Evolutionary conservation across 805 yeast genomes (phyloP).

Genomic region (Danielia oregonensis): DNA sequence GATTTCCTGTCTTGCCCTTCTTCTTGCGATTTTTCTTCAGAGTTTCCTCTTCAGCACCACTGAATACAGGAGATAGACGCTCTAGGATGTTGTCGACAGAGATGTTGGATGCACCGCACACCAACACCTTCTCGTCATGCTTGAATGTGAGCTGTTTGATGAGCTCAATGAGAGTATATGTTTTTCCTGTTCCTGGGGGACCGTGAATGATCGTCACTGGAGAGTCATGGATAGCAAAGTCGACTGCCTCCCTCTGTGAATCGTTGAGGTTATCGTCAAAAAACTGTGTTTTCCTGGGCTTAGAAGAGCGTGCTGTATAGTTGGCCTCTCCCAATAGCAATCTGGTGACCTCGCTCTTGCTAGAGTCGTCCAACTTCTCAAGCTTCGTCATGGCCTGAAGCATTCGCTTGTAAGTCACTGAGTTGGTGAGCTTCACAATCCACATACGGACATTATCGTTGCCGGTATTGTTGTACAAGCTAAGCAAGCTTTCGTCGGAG

Average conservation of each 20-base stretch:
- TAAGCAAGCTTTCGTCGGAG: conserved; percentile 48
- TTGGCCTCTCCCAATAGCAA: conserved; percentile 43
- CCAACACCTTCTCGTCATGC: conserved; percentile 53
- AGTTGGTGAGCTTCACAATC: conserved; percentile 65
- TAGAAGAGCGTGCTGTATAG: conserved; percentile 20
- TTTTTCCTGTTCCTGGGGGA: conserved; percentile 82
- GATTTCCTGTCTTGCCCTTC: conserved; percentile 28
- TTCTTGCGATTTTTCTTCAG: conserved; percentile 26
- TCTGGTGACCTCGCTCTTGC: conserved; percentile 34
- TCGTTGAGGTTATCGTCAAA: conserved; percentile 49
- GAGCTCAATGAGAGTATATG: conserved; percentile 79
- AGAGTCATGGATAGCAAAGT: conserved; percentile 53
- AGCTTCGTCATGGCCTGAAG: conserved; percentile 68
- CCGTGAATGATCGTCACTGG: conserved; percentile 67
- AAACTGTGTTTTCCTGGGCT: conserved; percentile 22
- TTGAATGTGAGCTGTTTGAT: conserved; percentile 63
- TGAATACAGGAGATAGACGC: conserved; percentile 45
- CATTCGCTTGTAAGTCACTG: conserved; percentile 76
- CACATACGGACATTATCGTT: conserved; percentile 47
- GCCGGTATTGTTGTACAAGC: conserved; percentile 41
- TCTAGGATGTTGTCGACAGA: conserved; percentile 90
- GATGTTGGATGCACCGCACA: conserved; percentile 93
- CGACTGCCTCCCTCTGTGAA: conserved; percentile 73
- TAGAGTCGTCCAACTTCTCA: conserved; percentile 40
- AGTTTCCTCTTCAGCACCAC: conserved; percentile 6